Evolutionary conservation across 306 rosid genomes (phyloP).

Genomic region (Abrus pulchellus): DNA sequence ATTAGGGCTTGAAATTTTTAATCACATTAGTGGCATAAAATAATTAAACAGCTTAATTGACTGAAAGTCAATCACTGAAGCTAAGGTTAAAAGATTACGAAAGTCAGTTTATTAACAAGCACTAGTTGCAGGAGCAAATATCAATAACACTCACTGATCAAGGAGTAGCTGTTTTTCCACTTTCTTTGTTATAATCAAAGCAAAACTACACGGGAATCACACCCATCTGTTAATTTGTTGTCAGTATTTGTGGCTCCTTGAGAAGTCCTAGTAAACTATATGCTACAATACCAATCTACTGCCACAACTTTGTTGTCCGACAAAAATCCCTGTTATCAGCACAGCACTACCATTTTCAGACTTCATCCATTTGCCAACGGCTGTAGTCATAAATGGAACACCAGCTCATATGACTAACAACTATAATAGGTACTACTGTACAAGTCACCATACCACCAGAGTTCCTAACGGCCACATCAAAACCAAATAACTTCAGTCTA

Average conservation of each 20-base stretch:
- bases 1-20: conserved; percentile 12
- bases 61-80: background rate
- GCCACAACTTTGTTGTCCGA: background rate
- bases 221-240: background rate
- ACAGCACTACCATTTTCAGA: background rate
- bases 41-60: conserved; percentile 13
- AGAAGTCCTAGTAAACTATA: background rate
- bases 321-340: conserved; percentile 1
- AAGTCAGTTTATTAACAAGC: conserved; percentile 6
- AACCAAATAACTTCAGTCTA: background rate
- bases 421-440: background rate
- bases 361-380: background rate
- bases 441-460: background rate
- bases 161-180: background rate
- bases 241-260: background rate
- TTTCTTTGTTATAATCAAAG: background rate
- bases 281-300: background rate
- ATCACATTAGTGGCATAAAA: background rate
- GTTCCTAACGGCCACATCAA: background rate
- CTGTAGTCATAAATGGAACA: background rate
- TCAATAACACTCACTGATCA: conserved; percentile 1
- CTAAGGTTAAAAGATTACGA: background rate
- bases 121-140: background rate
- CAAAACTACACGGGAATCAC: conserved; percentile 10
- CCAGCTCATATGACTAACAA: background rate